A percentile compares a stretch with the other conserved stretches of the same genome.
Evolutionary conservation across 805 yeast species (phyloP).

Genomic region (Wickerhamomyces chaumierensis): DNA sequence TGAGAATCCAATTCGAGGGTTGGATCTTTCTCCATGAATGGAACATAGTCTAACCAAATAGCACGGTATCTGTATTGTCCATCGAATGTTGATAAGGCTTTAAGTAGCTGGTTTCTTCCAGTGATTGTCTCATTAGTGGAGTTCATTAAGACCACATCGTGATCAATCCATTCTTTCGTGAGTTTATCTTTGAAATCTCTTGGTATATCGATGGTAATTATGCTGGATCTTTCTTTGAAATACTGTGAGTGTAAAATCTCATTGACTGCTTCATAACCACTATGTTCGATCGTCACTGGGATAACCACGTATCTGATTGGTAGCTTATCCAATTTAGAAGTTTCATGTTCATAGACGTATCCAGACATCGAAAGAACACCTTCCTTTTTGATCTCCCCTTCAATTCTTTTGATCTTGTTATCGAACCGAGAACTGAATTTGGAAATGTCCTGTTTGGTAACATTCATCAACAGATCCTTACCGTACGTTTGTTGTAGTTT

Average conservation of each 20-base stretch:
- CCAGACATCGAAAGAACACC: slow-evolving; percentile 64
- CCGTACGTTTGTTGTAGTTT: slow-evolving; percentile 57
- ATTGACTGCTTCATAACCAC: background rate
- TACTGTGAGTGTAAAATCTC: background rate
- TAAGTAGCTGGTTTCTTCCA: background rate
- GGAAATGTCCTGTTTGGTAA: slow-evolving; percentile 43
- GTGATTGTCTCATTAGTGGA: background rate
- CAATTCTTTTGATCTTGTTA: slow-evolving; percentile 23
- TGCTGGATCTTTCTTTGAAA: background rate
- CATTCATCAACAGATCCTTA: slow-evolving; percentile 41
- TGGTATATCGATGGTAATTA: background rate
- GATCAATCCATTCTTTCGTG: no score
- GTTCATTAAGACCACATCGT: background rate
- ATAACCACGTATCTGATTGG: slow-evolving; percentile 15
- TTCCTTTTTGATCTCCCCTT: slow-evolving; percentile 36
- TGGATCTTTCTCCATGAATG: no score
- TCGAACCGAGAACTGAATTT: slow-evolving; percentile 41
- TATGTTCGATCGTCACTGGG: background rate
- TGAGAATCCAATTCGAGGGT: no score
- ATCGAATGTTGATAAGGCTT: background rate
- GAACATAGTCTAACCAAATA: background rate
- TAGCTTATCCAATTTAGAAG: slow-evolving; percentile 49
- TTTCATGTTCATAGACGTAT: slow-evolving; percentile 77
- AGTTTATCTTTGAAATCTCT: background rate
- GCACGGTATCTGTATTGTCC: background rate